A percentile compares a stretch with the other conserved stretches of the same genome.
Conservation (phyloP, 371 early-diverging fungal species). For the Umbelopsis sp. region DNA sequence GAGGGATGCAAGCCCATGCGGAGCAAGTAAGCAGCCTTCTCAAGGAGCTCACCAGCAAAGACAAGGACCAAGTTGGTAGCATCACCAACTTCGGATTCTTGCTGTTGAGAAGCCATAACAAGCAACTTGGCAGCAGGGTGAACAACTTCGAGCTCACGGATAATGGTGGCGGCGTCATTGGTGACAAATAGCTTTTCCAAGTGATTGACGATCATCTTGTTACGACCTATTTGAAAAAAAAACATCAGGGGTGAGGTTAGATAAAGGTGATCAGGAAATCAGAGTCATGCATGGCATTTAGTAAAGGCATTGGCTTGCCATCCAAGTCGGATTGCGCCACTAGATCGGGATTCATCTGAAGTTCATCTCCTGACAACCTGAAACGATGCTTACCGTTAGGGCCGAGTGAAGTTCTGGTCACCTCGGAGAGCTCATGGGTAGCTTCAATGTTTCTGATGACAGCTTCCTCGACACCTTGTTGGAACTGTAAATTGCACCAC, state of each 20-base stretch:
- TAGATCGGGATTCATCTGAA: not conserved
- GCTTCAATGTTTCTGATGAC: conserved; percentile 94
- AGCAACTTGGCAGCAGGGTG: conserved; percentile 99
- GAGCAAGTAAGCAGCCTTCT: conserved; percentile 91
- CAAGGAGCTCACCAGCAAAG: conserved; percentile 93
- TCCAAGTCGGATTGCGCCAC: not conserved
- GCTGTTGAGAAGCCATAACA: conserved; percentile 97
- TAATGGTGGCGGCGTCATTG: conserved; percentile 99
- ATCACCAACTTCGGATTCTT: conserved; percentile 98
- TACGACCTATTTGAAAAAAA: conserved; percentile 73
- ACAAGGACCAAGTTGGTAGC: conserved; percentile 94
- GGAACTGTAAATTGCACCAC: conserved; percentile 60
- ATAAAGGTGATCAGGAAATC: not conserved
- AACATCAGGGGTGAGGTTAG: not conserved
- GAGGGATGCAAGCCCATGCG: conserved; percentile 94
- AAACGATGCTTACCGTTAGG: conserved; percentile 81
- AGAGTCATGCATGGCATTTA: not conserved
- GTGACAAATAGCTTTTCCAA: conserved; percentile 98
- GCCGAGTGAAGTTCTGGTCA: conserved; percentile 93
- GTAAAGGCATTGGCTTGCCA: not conserved
- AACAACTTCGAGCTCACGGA: conserved; percentile 96
- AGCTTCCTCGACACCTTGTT: conserved; percentile 97
- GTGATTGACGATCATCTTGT: conserved; percentile 99
- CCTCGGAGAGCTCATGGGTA: conserved; percentile 88
- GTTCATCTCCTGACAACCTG: not conserved